These are phyloP conservation scores for Pseudognaphalium luteoalbum DNA, from an alignment of 129 eudicot species.

Conservation along the genomic window DNA sequence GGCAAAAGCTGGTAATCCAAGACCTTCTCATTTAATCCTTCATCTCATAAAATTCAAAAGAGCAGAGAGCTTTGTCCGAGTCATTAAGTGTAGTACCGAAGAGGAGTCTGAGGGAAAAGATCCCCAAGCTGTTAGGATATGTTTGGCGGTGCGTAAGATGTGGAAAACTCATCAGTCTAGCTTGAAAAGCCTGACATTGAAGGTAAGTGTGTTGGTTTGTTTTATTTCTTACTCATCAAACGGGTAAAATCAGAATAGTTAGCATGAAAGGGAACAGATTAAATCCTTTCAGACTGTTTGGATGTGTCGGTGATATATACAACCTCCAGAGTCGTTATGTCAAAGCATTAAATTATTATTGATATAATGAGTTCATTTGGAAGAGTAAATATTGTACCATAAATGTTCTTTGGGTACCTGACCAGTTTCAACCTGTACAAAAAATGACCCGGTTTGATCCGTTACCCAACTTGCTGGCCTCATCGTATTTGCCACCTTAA, in stretches of 20 bases:
- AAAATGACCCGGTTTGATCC: not conserved
- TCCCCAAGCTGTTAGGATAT: slow-evolving; percentile 83
- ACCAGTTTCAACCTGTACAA: not conserved
- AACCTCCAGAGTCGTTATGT: too few species aligned
- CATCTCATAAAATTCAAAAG: slow-evolving; percentile 69
- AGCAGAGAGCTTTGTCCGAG: slow-evolving; percentile 77
- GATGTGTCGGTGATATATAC: too few species aligned
- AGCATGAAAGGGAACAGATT: too few species aligned
- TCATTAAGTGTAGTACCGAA: slow-evolving; percentile 78
- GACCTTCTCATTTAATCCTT: slow-evolving; percentile 79
- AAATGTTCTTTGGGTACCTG: too few species aligned
- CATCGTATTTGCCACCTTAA: not conserved
- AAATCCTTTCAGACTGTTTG: too few species aligned
- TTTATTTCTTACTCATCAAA: not conserved
- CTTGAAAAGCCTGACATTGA: slow-evolving; percentile 48
- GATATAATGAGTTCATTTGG: too few species aligned
- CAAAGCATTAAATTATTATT: too few species aligned
- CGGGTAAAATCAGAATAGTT: not conserved
- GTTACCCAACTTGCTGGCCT: not conserved
- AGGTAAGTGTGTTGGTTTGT: slow-evolving; percentile 39
- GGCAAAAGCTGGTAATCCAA: slow-evolving; percentile 74
- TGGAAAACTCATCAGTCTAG: slow-evolving; percentile 73
- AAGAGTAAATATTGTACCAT: too few species aligned
- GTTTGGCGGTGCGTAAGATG: slow-evolving; percentile 72
- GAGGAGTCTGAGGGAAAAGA: slow-evolving; percentile 56